Percentiles rank a stretch among this genome's conserved stretches.
phyloP scores from a whole-genome alignment of 2,329 filamentous ascomycete species.

The Metarhizium guizhouense region DNA sequence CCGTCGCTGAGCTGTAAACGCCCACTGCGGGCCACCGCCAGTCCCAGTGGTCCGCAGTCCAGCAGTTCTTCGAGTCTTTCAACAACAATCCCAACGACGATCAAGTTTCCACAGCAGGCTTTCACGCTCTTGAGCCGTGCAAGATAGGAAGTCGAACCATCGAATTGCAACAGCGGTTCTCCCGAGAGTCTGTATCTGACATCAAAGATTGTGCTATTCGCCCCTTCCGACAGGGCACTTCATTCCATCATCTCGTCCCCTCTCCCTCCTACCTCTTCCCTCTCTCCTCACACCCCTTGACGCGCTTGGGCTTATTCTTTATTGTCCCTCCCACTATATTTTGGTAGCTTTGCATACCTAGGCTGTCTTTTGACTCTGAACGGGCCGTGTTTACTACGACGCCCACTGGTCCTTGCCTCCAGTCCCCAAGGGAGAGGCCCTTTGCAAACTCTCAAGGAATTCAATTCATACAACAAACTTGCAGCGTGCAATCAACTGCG shows the following conservation, averaged over 20 bases:
- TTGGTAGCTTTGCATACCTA: not conserved
- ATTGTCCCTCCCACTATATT: not conserved
- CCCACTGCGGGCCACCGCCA: conserved; percentile 59
- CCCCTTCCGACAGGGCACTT: conserved; percentile 20
- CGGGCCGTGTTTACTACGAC: not conserved
- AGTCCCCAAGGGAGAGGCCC: too few species aligned
- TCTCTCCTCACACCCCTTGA: not conserved
- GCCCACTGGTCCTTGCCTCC: not conserved
- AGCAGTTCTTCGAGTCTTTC: conserved; percentile 72
- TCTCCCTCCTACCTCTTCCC: not conserved
- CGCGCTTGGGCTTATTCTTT: not conserved
- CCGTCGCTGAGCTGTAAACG: conserved; percentile 87
- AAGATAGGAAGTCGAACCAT: not conserved
- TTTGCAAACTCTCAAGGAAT: too few species aligned
- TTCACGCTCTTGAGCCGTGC: conserved; percentile 32
- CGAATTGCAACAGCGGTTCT: conserved; percentile 16
- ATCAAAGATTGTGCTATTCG: conserved; percentile 20
- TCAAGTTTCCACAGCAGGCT: conserved; percentile 52
- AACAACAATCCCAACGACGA: conserved; percentile 41
- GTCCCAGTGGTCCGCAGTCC: conserved; percentile 62
- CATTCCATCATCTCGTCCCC: conserved; percentile 3
- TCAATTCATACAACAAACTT: not conserved
- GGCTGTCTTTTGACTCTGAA: not conserved
- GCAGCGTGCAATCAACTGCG: not conserved
- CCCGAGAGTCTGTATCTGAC: conserved; percentile 30